phyloP scores from a whole-genome alignment of 2,329 filamentous ascomycete genomes.

The Epichloe brachyelytri region DNA sequence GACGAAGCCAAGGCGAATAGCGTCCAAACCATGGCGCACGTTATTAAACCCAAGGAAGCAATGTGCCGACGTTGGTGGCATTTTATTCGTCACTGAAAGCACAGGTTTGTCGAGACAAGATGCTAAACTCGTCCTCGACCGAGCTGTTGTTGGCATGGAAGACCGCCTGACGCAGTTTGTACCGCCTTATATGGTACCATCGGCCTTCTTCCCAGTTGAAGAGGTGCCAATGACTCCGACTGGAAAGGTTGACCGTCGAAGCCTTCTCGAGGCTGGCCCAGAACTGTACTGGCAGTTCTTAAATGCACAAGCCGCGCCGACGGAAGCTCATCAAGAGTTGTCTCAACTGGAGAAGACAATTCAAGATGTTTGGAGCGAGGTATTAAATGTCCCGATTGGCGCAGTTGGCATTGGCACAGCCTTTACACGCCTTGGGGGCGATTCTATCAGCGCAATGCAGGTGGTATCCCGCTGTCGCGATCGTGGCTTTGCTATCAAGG shows the following conservation, averaged over 20 bases:
- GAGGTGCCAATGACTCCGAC: neutral
- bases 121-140: too few relatives aligned
- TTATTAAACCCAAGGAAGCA: too few relatives aligned
- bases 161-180: too few relatives aligned
- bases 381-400: neutral
- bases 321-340: neutral
- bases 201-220: neutral
- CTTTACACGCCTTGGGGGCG: constrained; percentile 7
- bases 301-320: neutral
- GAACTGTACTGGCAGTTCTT: neutral
- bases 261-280: neutral
- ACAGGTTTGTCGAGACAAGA: too few relatives aligned
- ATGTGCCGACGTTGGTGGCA: too few relatives aligned
- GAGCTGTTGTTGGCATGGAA: too few relatives aligned
- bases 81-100: too few relatives aligned
- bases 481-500: constrained; percentile 16
- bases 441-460: constrained; percentile 31
- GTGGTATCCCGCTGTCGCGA: constrained; percentile 25
- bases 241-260: neutral
- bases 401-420: neutral
- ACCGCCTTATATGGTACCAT: neutral
- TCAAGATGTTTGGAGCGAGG: neutral
- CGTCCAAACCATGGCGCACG: too few relatives aligned
- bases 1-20: too few relatives aligned
- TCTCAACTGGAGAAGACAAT: neutral